Base-by-base conservation (phyloP, 2,329 filamentous ascomycete genomes). In the Penicillium sp. region DNA sequence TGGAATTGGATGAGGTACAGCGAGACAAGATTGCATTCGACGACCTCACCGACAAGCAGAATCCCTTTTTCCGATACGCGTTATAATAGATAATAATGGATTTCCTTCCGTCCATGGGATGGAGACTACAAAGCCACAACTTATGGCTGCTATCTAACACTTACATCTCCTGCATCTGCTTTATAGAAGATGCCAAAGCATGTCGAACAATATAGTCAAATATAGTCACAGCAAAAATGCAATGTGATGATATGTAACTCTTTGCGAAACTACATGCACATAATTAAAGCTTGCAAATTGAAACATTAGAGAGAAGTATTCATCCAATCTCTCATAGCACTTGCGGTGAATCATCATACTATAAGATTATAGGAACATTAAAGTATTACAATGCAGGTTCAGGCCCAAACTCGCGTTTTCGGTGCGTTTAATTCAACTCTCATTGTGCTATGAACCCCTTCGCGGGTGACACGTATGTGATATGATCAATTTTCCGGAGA, bases 31-130 rank as follows among this genome's bases (percentile, higher is more conserved):
- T 87, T 49, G 86, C 86, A 0, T 90, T 89, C 56, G 79, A 84
- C 51, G 86, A 89, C 66, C 70, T 88, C 60, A 89, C 87, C 0
- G 87, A 89, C 61, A 84, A 83, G 68, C 77, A 89, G 70, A 89
- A 89, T 61, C 79, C 80, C 1, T 86, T 86, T 65, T 89, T 89
- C 62, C 76, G 80, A 63, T 89, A 89, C 59, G 82, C 80, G 0
- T 67, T 81, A 51, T 82, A 61, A 49, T 8, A 11, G 8, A 17
- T 17, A 4, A 25, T 16, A 19, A 19, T 8, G 12, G 26, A 5
- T 7, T 14, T 10, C 26, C 8, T 50, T 22, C 14, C 35, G 12
- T 25, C 22, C 17, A 28, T 10, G 9, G 4, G 19, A 12, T 37
- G 22, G 33, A 48, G 33, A 28, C 22, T 10, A 11, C n/a, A n/a